Conservation (phyloP, 2,329 filamentous ascomycete genomes). For the Cladophialophora chaetospira region DNA sequence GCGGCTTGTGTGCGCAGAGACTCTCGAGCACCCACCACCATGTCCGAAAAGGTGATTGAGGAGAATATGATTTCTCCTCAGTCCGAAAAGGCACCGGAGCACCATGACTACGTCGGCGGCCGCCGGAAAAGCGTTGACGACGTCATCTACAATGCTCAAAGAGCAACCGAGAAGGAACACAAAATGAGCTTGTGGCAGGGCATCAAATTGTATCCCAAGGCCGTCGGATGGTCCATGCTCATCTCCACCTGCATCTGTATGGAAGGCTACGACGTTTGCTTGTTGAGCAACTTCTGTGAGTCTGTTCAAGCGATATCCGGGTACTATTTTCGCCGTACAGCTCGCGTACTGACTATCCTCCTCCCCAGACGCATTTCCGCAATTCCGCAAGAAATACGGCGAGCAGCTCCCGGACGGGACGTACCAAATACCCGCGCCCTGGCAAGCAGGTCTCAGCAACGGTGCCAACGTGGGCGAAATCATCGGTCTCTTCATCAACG, state of each 20-base stretch:
- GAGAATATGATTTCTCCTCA: constrained; percentile 18
- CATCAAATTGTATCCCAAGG: constrained; percentile 81
- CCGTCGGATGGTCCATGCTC: constrained; percentile 77
- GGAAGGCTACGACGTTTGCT: constrained; percentile 70
- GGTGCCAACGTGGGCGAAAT: constrained; percentile 38
- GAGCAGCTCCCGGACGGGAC: constrained; percentile 33
- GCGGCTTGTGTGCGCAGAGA: too few relatives aligned
- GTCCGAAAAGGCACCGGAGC: constrained; percentile 4
- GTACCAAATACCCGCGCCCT: constrained; percentile 36
- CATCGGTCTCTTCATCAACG: constrained; percentile 55
- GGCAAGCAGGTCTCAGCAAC: constrained; percentile 40
- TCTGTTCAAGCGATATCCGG: not conserved
- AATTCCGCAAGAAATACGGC: constrained; percentile 39
- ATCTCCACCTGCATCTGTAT: constrained; percentile 91
- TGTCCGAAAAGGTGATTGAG: constrained; percentile 24
- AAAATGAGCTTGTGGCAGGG: constrained; percentile 74
- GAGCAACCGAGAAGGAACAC: constrained; percentile 53
- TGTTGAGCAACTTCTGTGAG: constrained; percentile 43
- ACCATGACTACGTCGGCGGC: constrained; percentile 17
- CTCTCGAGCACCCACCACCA: not conserved
- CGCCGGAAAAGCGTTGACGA: constrained; percentile 29
- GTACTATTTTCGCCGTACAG: not conserved
- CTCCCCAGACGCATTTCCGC: constrained; percentile 37
- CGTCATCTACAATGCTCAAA: constrained; percentile 45
- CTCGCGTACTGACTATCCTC: not conserved